Conservation (phyloP, 352 stramenopile species). For the Globisporangium carolinianum region DNA sequence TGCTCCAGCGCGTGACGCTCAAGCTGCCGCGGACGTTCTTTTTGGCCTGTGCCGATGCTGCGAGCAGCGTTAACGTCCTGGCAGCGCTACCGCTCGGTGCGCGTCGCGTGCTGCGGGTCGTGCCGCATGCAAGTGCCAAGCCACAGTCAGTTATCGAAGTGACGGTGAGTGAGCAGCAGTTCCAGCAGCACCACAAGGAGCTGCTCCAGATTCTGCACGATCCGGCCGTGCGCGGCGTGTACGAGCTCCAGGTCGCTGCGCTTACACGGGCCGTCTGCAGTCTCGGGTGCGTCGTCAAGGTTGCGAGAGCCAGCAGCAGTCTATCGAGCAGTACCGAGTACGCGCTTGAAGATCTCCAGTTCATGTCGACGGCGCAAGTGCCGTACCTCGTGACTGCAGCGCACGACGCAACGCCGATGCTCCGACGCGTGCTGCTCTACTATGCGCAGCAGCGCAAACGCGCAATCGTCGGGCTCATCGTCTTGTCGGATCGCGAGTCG, state of each 20-base stretch:
- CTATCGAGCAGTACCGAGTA: conserved; percentile 40
- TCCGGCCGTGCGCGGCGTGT: conserved; percentile 83
- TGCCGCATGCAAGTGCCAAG: conserved; percentile 49
- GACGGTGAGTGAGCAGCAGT: conserved; percentile 61
- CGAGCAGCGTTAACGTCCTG: conserved; percentile 76
- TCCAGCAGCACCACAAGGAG: conserved; percentile 67
- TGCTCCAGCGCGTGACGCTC: conserved; percentile 66
- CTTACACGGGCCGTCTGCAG: conserved; percentile 86
- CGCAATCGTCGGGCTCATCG: conserved; percentile 43
- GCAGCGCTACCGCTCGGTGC: conserved; percentile 43
- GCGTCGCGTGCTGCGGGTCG: conserved; percentile 45
- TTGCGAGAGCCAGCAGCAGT: conserved; percentile 39
- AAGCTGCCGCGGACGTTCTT: conserved; percentile 71
- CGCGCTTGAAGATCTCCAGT: conserved; percentile 62
- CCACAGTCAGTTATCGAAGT: conserved; percentile 60
- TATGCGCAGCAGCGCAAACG: conserved; percentile 66
- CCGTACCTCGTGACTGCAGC: conserved; percentile 38
- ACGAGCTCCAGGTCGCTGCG: conserved; percentile 91
- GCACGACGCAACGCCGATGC: conserved; percentile 10
- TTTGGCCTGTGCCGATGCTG: conserved; percentile 56
- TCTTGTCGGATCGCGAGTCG: conserved; percentile 32
- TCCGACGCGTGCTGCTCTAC: conserved; percentile 61
- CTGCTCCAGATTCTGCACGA: conserved; percentile 78
- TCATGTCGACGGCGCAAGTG: conserved; percentile 59
- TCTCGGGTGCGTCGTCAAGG: conserved; percentile 85